These are phyloP conservation scores for Anthracocystis panici-leucophaei DNA, from an alignment of 1,284 basidiomycete species.

Conservation along the genomic window DNA sequence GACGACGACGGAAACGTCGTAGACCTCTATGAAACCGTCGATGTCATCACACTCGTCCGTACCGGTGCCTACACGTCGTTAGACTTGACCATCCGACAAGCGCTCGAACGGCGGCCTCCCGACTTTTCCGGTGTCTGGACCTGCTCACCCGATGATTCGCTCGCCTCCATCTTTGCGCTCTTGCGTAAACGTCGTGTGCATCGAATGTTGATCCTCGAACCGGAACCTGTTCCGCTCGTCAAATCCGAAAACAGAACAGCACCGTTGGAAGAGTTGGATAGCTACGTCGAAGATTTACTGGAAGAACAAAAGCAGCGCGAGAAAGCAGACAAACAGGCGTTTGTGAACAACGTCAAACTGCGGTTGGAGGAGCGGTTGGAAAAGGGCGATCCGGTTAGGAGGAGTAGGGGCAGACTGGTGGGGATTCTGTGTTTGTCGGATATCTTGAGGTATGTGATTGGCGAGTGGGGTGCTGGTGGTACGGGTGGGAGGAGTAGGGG, in stretches of 20 bases:
- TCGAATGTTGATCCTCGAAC: constrained; percentile 74
- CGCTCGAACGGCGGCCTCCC: constrained; percentile 84
- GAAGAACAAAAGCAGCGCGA: constrained; percentile 25
- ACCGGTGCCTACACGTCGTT: constrained; percentile 92
- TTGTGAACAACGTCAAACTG: constrained; percentile 13
- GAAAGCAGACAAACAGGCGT: constrained; percentile 9
- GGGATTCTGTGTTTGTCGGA: constrained; percentile 67
- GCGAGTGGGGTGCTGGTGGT: constrained; percentile 14
- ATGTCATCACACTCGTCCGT: constrained; percentile 87
- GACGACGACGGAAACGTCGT: constrained; percentile 93
- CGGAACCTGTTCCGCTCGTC: constrained; percentile 15
- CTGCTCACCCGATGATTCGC: constrained; percentile 90
- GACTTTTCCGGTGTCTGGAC: constrained; percentile 97
- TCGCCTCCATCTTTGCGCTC: constrained; percentile 90
- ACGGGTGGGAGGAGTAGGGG: constrained; percentile 20
- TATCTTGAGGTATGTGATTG: constrained; percentile 65
- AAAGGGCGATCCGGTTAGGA: constrained; percentile 48
- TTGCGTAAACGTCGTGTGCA: constrained; percentile 94
- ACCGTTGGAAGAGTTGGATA: constrained; percentile 41
- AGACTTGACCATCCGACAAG: constrained; percentile 93
- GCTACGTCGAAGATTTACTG: constrained; percentile 34
- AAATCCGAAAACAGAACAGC: constrained; percentile 12
- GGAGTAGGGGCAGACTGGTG: constrained; percentile 50
- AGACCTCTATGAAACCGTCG: constrained; percentile 98
- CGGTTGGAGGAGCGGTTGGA: constrained; percentile 44